Evolutionary conservation across 139 green algal species (phyloP).

Genomic region (Coelastrella sp.): DNA sequence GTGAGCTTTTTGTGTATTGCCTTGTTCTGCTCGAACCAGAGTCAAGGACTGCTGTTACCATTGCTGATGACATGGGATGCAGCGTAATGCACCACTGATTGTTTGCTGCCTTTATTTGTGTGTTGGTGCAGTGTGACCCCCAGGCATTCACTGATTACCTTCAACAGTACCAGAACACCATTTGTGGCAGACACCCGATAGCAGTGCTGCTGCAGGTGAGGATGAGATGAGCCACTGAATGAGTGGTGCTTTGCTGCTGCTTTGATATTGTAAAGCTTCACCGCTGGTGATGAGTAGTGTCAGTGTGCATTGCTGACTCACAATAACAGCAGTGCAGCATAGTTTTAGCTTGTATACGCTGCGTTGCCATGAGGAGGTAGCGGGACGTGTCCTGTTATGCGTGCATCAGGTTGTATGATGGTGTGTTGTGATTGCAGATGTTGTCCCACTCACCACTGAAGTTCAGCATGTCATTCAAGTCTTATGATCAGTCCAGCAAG

Average conservation of each 20-base stretch:
- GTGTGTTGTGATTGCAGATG: constrained; percentile 66
- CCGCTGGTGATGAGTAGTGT: no score
- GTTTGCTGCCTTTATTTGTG: neutral
- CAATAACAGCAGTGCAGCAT: constrained; percentile 2
- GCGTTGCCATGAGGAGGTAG: no score
- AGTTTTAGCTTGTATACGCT: no score
- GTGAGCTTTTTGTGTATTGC: no score
- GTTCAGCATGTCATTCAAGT: constrained; percentile 69
- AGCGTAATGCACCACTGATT: neutral
- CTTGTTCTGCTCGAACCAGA: no score
- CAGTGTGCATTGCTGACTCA: no score
- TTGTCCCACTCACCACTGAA: constrained; percentile 33
- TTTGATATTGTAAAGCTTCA: no score
- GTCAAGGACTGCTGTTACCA: no score
- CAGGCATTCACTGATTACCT: constrained; percentile 59
- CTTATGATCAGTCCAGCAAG: constrained; percentile 85
- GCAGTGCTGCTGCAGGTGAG: constrained; percentile 88
- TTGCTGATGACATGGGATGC: no score
- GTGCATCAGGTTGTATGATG: no score
- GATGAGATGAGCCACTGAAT: neutral
- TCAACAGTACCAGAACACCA: constrained; percentile 85
- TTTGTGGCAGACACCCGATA: constrained; percentile 97
- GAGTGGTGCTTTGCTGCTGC: neutral
- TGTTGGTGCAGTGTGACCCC: constrained; percentile 66
- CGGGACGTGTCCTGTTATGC: no score